Evolutionary conservation across 768 basidiomycete species (phyloP).

Genomic region (Suillus plorans): DNA sequence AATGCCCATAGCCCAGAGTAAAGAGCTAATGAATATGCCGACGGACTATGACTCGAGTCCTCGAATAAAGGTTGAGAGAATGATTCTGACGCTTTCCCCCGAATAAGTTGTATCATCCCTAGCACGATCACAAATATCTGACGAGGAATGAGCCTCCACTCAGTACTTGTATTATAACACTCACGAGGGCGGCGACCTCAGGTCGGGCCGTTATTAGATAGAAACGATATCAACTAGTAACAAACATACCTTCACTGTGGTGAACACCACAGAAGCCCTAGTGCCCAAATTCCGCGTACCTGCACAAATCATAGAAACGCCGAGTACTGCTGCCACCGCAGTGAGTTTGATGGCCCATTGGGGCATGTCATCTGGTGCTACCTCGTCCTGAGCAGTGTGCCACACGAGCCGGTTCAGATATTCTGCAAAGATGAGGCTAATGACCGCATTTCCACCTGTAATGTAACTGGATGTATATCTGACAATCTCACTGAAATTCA

Average conservation of each 20-base stretch:
- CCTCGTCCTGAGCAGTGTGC: slow-evolving; percentile 67
- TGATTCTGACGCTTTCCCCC: slow-evolving; percentile 70
- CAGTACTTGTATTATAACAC: slow-evolving; percentile 22
- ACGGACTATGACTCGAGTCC: slow-evolving; percentile 74
- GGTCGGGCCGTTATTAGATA: not conserved
- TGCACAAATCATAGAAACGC: slow-evolving; percentile 78
- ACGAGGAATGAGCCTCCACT: slow-evolving; percentile 13
- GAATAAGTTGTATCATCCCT: slow-evolving; percentile 72
- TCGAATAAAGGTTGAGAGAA: slow-evolving; percentile 68
- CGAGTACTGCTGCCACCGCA: slow-evolving; percentile 66
- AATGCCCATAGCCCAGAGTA: slow-evolving; percentile 97
- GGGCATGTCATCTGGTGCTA: slow-evolving; percentile 77
- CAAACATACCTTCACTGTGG: slow-evolving; percentile 69
- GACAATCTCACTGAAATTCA: slow-evolving; percentile 2
- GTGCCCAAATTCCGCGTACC: slow-evolving; percentile 77
- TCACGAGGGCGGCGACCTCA: slow-evolving; percentile 66
- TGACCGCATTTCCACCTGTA: slow-evolving; percentile 74
- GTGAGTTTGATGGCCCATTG: slow-evolving; percentile 91
- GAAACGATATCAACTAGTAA: slow-evolving; percentile 2
- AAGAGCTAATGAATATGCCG: slow-evolving; percentile 87
- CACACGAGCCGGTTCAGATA: slow-evolving; percentile 90
- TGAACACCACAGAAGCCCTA: slow-evolving; percentile 84
- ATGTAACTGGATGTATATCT: not conserved
- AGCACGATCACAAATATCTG: slow-evolving; percentile 73
- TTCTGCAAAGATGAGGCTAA: slow-evolving; percentile 87